A percentile compares a stretch with the other conserved stretches of the same genome.
phyloP scores from a whole-genome alignment of 306 rosid species.

The Dalbergia cultrata region DNA sequence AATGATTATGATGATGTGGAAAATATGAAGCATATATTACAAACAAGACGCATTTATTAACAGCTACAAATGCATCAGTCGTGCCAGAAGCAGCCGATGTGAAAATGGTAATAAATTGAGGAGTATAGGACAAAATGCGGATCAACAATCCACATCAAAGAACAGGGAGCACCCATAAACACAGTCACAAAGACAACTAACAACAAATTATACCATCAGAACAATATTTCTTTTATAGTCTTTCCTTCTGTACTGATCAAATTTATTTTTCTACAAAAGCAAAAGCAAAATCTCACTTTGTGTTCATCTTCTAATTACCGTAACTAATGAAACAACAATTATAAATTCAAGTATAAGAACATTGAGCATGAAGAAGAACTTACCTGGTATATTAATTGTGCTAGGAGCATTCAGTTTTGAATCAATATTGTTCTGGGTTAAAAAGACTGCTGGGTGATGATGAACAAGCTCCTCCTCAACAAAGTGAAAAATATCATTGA shows the following conservation, averaged over 20 bases:
- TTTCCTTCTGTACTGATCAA: neutral
- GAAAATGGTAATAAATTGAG: neutral
- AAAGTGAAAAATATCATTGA: slow-evolving; percentile 83
- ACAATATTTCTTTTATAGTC: neutral
- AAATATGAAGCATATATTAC: neutral
- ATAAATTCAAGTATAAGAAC: slow-evolving; percentile 7
- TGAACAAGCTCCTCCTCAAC: slow-evolving; percentile 74
- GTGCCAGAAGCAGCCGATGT: neutral
- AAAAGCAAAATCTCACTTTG: neutral
- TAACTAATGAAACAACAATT: slow-evolving; percentile 16
- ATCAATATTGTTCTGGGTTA: slow-evolving; percentile 69
- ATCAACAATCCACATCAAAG: slow-evolving; percentile 8
- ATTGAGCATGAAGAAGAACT: slow-evolving; percentile 9
- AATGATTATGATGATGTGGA: slow-evolving; percentile 3
- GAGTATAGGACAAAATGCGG: neutral
- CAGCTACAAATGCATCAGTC: neutral
- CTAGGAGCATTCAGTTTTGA: slow-evolving; percentile 57
- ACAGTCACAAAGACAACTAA: neutral
- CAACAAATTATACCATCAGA: neutral
- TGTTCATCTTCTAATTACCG: neutral
- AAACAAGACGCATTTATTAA: neutral
- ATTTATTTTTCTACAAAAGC: too few relatives aligned
- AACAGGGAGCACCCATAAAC: slow-evolving; percentile 8
- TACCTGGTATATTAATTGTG: slow-evolving; percentile 70
- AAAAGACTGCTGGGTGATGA: slow-evolving; percentile 69